Conservation (phyloP, 371 early-diverging fungal genomes). For the Cokeromyces recurvatus region DNA sequence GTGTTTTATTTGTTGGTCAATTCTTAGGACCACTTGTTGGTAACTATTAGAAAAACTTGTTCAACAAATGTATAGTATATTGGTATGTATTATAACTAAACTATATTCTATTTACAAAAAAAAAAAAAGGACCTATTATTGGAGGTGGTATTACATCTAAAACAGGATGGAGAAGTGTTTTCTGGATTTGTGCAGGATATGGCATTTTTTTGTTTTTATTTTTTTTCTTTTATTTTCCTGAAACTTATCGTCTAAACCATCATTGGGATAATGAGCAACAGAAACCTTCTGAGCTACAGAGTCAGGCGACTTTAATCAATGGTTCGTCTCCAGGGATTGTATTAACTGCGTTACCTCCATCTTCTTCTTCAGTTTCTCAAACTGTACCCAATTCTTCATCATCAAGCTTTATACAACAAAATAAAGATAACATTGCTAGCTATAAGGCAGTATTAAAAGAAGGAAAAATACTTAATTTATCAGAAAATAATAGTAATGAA, state of each 20-base stretch:
- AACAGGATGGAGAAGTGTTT: slow-evolving; percentile 59
- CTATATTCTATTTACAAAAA: no score
- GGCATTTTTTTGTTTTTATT: slow-evolving; percentile 51
- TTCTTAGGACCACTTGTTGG: slow-evolving; percentile 52
- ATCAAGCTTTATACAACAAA: no score
- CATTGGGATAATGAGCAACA: slow-evolving; percentile 9
- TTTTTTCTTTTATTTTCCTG: slow-evolving; percentile 60
- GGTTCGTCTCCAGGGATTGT: no score
- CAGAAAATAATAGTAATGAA: no score
- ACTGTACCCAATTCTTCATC: no score
- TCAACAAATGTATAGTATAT: no score
- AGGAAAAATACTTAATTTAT: no score
- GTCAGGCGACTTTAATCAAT: background rate
- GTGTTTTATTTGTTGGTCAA: slow-evolving; percentile 52
- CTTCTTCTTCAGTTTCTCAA: no score
- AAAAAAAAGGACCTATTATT: slow-evolving; percentile 41
- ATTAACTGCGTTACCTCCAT: no score
- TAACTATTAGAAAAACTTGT: slow-evolving; percentile 1
- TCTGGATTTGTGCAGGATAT: slow-evolving; percentile 63
- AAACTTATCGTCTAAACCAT: slow-evolving; percentile 57
- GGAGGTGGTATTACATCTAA: slow-evolving; percentile 36
- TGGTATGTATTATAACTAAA: no score
- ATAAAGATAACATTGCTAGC: no score
- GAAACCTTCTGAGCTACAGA: background rate
- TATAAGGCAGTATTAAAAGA: background rate